Evolutionary conservation across 495 filamentous ascomycete genomes (phyloP).

Genomic region (Podospora sp.): DNA sequence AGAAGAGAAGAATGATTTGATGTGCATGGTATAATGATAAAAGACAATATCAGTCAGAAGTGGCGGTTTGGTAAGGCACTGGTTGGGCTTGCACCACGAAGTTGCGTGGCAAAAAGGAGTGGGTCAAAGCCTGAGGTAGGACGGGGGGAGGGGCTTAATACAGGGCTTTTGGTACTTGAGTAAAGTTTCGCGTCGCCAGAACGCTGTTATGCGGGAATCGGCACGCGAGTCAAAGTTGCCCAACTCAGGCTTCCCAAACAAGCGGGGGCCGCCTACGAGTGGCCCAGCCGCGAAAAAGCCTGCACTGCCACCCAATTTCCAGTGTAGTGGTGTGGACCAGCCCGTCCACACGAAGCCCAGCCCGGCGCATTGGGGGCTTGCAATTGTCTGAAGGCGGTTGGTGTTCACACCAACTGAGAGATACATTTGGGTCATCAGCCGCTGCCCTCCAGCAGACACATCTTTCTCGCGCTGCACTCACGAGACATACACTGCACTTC

Average conservation of each 20-base stretch:
- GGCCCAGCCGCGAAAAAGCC: background rate
- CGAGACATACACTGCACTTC: background rate
- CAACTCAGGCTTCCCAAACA: background rate
- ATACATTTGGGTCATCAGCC: too few species aligned
- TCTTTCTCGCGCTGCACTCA: too few species aligned
- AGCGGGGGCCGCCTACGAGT: background rate
- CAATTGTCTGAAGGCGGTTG: background rate
- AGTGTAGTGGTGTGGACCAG: background rate
- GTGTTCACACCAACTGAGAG: background rate
- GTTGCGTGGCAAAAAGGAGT: background rate
- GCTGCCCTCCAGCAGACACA: too few species aligned
- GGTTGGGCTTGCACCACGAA: background rate
- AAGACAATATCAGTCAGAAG: background rate
- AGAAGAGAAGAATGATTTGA: slow-evolving; percentile 3
- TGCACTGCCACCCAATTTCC: background rate
- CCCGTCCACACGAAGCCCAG: background rate
- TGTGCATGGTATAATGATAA: background rate
- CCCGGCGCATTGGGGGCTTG: background rate
- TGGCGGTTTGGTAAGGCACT: background rate
- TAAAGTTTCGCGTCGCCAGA: too few species aligned
- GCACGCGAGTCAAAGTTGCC: too few species aligned
- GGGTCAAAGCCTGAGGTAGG: background rate
- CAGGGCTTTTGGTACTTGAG: too few species aligned
- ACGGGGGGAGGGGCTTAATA: background rate
- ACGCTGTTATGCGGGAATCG: too few species aligned